Evolutionary conservation across 2,329 filamentous ascomycete genomes (phyloP).

Genomic region (Aspergillus fumigatus): DNA sequence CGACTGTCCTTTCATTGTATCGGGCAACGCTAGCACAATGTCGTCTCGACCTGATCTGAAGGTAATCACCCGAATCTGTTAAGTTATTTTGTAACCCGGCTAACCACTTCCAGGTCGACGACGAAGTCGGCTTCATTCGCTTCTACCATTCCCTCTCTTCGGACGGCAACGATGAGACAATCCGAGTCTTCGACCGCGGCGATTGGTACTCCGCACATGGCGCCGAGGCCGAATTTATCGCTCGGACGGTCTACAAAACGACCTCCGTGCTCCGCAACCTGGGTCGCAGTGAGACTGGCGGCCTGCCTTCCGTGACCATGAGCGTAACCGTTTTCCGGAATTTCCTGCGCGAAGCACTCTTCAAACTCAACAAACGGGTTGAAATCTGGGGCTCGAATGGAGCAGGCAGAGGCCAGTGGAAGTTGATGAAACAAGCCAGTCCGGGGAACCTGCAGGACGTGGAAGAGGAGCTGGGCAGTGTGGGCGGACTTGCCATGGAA

Average conservation of each 20-base stretch:
- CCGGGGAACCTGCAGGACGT: constrained; percentile 96
- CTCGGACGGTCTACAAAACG: constrained; percentile 84
- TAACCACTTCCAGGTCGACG: constrained; percentile 65
- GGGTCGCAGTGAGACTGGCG: constrained; percentile 77
- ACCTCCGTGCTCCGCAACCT: constrained; percentile 91
- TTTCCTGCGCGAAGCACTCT: constrained; percentile 89
- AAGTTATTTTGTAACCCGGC: constrained; percentile 2
- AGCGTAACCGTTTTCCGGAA: constrained; percentile 92
- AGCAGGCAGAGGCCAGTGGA: constrained; percentile 80
- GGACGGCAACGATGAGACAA: constrained; percentile 58
- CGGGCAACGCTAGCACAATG: constrained; percentile 46
- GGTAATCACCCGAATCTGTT: constrained; percentile 38
- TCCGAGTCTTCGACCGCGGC: constrained; percentile 88
- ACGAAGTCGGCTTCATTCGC: constrained; percentile 93
- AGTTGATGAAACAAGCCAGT: constrained; percentile 83
- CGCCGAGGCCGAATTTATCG: constrained; percentile 45
- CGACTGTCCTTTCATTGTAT: constrained; percentile 4
- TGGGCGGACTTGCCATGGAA: constrained; percentile 61
- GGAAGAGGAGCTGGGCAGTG: constrained; percentile 80
- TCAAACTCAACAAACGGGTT: constrained; percentile 82
- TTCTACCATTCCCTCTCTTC: constrained; percentile 84
- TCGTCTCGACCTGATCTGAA: constrained; percentile 68
- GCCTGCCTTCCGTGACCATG: constrained; percentile 89
- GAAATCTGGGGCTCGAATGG: constrained; percentile 80
- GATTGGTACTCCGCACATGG: constrained; percentile 80